A percentile compares a stretch with the other conserved stretches of the same genome.
phyloP scores from a whole-genome alignment of 2,329 filamentous ascomycete species.

The Fusarium sublunatum region DNA sequence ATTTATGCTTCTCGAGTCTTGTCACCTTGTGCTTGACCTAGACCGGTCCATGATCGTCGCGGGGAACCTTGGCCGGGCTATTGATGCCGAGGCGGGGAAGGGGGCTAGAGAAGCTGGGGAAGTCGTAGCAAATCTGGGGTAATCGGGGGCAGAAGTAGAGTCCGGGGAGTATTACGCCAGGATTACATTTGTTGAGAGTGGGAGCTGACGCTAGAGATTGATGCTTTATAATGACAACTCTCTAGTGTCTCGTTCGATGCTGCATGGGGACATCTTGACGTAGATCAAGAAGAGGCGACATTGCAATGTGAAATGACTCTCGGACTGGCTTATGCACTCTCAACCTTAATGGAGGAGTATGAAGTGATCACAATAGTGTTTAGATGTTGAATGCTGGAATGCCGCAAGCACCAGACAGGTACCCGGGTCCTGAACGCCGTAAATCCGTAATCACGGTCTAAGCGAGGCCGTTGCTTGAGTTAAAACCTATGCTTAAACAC shows the following conservation, averaged over 20 bases:
- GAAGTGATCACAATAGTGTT: neutral
- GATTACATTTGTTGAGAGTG: conserved; percentile 2
- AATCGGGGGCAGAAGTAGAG: conserved; percentile 33
- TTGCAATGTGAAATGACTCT: neutral
- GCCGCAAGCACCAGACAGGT: neutral
- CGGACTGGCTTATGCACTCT: neutral
- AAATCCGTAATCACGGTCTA: too few species aligned
- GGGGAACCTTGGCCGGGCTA: conserved; percentile 12
- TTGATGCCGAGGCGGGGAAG: conserved; percentile 29
- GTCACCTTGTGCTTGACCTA: neutral
- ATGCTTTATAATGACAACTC: conserved; percentile 1
- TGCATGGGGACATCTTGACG: conserved; percentile 9
- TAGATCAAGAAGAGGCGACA: conserved; percentile 17
- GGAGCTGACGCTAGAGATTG: conserved; percentile 4
- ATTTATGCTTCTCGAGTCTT: conserved; percentile 25
- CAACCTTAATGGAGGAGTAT: neutral
- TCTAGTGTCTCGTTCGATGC: conserved; percentile 14
- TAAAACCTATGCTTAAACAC: too few species aligned
- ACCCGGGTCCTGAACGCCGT: too few species aligned
- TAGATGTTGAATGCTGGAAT: too few species aligned
- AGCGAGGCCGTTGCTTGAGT: too few species aligned
- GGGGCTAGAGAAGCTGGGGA: conserved; percentile 21
- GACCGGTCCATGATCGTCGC: conserved; percentile 20
- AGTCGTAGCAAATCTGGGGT: conserved; percentile 14
- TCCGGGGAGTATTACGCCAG: conserved; percentile 12